Percentiles rank a stretch among this genome's conserved stretches.
phyloP scores from a whole-genome alignment of 495 filamentous ascomycete genomes.

The Amphirosellinia nigrospora region DNA sequence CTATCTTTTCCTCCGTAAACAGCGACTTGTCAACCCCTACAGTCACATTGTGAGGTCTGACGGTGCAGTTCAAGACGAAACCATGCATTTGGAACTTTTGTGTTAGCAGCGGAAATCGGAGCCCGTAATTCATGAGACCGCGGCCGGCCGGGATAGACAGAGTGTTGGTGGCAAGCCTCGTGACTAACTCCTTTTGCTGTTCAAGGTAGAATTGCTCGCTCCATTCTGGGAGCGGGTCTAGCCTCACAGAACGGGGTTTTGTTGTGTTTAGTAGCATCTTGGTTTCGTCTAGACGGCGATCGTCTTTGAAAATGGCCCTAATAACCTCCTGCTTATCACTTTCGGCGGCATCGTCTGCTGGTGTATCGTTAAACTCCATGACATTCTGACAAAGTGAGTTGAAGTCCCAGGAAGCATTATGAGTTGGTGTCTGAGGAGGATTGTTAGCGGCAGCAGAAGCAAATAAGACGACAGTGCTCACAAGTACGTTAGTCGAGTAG shows the following conservation, averaged over 20 bases:
- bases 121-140: conserved; percentile 81
- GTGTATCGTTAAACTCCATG: conserved; percentile 45
- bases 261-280: conserved; percentile 76
- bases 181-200: conserved; percentile 87
- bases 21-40: conserved; percentile 82
- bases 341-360: conserved; percentile 59
- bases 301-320: conserved; percentile 85
- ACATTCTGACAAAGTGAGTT: conserved; percentile 63
- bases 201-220: conserved; percentile 87
- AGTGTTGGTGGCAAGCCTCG: conserved; percentile 83
- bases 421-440: conserved; percentile 57
- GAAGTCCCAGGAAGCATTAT: conserved; percentile 74
- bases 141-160: conserved; percentile 85
- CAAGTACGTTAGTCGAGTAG: conserved; percentile 43
- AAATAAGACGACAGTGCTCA: conserved; percentile 25
- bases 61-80: conserved; percentile 85
- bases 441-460: conserved; percentile 7
- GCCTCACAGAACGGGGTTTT: conserved; percentile 75
- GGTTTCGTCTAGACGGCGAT: conserved; percentile 85
- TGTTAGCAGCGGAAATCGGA: conserved; percentile 82
- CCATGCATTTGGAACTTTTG: conserved; percentile 86
- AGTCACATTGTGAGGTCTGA: conserved; percentile 89
- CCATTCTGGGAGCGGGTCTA: conserved; percentile 77
- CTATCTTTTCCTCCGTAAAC: conserved; percentile 93
- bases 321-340: conserved; percentile 82